Conservation (phyloP, 192 early-diverging fungal species). For the Gorgonomyces haynaldii region DNA sequence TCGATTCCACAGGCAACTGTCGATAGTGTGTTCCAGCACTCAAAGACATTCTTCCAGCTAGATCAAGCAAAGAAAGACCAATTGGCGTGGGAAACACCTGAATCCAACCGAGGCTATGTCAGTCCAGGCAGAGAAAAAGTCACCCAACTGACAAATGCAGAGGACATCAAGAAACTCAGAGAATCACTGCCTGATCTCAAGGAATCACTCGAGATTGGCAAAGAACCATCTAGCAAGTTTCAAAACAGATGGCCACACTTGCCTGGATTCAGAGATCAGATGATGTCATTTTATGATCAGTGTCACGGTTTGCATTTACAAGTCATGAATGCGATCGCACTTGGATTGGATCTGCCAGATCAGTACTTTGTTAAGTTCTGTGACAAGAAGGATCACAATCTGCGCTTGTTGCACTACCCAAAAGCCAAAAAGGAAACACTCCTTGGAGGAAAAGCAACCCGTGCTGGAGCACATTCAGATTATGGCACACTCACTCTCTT, state of each 20-base stretch:
- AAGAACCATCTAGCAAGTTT: conserved; percentile 1
- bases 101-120: conserved; percentile 19
- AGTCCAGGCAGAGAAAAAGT: conserved; percentile 6
- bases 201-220: conserved; percentile 8
- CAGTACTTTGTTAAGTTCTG: background rate
- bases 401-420: conserved; percentile 58
- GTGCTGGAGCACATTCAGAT: conserved; percentile 42
- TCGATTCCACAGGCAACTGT: conserved; percentile 5
- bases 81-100: conserved; percentile 11
- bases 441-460: conserved; percentile 20
- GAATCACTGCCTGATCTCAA: background rate
- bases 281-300: background rate
- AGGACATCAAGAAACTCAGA: background rate
- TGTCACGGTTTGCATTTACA: conserved; percentile 29
- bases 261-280: background rate
- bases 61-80: background rate
- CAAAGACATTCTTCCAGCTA: conserved; percentile 5
- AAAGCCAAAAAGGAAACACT: conserved; percentile 12
- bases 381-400: conserved; percentile 16
- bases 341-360: conserved; percentile 45
- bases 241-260: conserved; percentile 2
- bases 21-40: conserved; percentile 6
- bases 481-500: conserved; percentile 59
- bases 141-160: background rate
- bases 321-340: conserved; percentile 45